Percentiles rank a stretch among this genome's conserved stretches.
Conservation (phyloP, 2,329 filamentous ascomycete genomes). For the Dryadomyces sulphureus region DNA sequence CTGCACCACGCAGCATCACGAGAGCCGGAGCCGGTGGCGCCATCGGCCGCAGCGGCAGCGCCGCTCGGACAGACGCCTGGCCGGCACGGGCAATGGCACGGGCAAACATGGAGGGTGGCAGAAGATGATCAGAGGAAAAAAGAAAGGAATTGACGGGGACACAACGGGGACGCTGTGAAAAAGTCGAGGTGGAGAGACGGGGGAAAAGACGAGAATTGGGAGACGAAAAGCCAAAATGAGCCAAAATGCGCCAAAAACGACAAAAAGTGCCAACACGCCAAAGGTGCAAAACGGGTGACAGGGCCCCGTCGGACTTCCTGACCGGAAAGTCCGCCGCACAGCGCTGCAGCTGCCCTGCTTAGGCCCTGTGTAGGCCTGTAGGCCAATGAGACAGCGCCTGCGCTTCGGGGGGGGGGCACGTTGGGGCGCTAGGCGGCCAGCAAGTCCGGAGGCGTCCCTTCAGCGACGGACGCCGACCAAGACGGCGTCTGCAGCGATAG, state of each 20-base stretch:
- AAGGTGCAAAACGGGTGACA: too few species aligned
- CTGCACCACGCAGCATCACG: too few species aligned
- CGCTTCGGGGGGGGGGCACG: too few species aligned
- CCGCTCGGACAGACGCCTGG: constrained; percentile 22
- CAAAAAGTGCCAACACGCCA: too few species aligned
- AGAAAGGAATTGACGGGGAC: background rate
- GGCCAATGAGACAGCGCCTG: too few species aligned
- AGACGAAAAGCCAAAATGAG: background rate
- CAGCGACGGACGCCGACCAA: background rate
- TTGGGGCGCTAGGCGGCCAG: too few species aligned
- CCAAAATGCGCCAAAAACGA: too few species aligned
- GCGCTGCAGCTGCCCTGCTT: too few species aligned
- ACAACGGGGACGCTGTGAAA: background rate
- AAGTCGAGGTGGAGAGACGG: background rate
- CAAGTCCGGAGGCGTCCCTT: background rate
- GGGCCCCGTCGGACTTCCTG: too few species aligned
- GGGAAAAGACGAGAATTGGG: background rate
- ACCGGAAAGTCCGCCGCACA: too few species aligned
- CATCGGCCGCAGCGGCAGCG: constrained; percentile 17
- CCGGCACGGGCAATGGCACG: constrained; percentile 50
- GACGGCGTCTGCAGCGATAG: background rate
- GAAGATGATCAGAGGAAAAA: background rate
- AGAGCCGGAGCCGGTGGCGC: too few species aligned
- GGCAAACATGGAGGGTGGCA: constrained; percentile 44
- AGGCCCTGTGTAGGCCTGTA: too few species aligned